Percentiles rank a stretch among this genome's conserved stretches.
Evolutionary conservation across 192 early-diverging fungal genomes (phyloP).

Genomic region (Gryganskiella cystojenkinii): DNA sequence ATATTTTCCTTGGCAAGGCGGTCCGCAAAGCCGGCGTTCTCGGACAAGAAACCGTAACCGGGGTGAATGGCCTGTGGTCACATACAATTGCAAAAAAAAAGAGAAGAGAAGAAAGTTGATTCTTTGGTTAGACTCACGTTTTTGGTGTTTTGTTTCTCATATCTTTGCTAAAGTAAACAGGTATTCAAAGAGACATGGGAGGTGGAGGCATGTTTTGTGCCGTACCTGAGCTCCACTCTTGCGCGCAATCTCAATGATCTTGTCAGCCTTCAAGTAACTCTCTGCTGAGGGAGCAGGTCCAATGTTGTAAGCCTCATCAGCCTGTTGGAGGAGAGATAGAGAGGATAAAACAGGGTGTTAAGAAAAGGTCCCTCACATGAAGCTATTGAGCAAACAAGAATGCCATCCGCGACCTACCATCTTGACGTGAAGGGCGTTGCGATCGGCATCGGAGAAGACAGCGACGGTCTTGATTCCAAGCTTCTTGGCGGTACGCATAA

Average conservation of each 20-base stretch:
- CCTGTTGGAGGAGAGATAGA: constrained; percentile 52
- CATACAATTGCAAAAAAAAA: background rate
- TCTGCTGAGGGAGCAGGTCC: constrained; percentile 84
- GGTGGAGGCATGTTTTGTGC: background rate
- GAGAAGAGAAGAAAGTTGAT: background rate
- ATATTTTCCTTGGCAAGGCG: constrained; percentile 71
- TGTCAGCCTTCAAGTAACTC: constrained; percentile 83
- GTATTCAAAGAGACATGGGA: constrained; percentile 10
- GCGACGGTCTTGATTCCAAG: constrained; percentile 97
- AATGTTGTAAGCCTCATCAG: constrained; percentile 94
- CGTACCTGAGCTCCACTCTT: constrained; percentile 78
- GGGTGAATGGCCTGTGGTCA: constrained; percentile 87
- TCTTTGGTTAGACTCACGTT: background rate
- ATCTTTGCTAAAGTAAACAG: constrained; percentile 16
- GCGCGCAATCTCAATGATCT: constrained; percentile 84
- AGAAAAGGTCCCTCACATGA: background rate
- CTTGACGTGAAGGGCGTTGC: constrained; percentile 83
- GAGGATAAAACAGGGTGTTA: background rate
- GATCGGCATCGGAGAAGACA: constrained; percentile 93
- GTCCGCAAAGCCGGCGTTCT: constrained; percentile 92
- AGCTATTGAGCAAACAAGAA: background rate
- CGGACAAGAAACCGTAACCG: constrained; percentile 97
- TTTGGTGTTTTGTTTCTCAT: background rate
- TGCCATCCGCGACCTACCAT: constrained; percentile 62
- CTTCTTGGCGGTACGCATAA: constrained; percentile 82